Evolutionary conservation across 768 basidiomycete genomes (phyloP), one percentile per base, ranked within the genome.

Genomic region (Agrocybe pediades): DNA sequence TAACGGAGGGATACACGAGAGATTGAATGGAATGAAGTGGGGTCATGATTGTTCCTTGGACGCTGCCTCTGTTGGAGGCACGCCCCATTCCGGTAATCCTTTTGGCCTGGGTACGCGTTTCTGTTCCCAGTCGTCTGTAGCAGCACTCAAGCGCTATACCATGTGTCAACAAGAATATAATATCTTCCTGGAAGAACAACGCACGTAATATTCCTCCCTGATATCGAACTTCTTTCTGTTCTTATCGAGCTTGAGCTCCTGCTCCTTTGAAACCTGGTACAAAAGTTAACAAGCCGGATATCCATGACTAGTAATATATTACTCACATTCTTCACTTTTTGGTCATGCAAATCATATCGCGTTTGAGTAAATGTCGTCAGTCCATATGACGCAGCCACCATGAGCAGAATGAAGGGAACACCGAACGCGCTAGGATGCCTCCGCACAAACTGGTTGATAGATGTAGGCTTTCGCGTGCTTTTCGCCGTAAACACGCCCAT

Each of bases 1-100:
- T n/a, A n/a, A n/a, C n/a, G n/a, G n/a, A n/a, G n/a, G n/a, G n/a
- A n/a, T n/a, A n/a, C n/a, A n/a, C n/a, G n/a, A n/a, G n/a, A n/a
- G n/a, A n/a, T n/a, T n/a, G n/a, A n/a, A n/a, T n/a, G n/a, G n/a
- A n/a, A n/a, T n/a, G n/a, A n/a, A n/a, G n/a, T 25, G 9, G 19
- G 42, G 24, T 41, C n/a, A 23, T 3, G 49, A 41, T 2, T 30
- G 6, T 21, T 41, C 19, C 30, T 55, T 53, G 20, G 54, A 36
- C 27, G 74, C 70, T 13, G 82, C 79, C 64, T 82, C 82, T 2
- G 82, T 73, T 2, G 92, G 90, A 17, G 90, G 82, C 20, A 91
- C 86, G 51, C 95, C 95, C 95, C 93, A 96, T 67, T 96, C 94
- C 1, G 92, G 92, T n/a, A 92, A 71, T 16, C 95, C 95, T 33